Conservation (phyloP, 164 flowering plant species). For the Magnolia sinica region DNA sequence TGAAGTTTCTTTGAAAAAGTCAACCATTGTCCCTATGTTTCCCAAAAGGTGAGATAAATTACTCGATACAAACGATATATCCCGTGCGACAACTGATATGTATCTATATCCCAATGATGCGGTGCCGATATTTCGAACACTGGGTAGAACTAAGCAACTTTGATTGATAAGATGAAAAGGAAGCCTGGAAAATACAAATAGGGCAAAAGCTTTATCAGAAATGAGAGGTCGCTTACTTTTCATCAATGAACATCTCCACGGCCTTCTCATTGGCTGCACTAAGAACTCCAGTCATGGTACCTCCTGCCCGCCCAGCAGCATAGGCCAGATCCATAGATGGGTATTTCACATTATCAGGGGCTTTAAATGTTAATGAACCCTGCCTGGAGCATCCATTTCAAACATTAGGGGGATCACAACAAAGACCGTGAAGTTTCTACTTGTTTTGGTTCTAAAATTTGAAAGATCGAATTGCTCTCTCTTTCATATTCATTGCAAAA, state of each 20-base stretch:
- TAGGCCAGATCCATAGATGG: slow-evolving; percentile 99
- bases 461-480: neutral
- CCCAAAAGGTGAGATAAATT: no score
- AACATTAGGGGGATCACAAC: neutral
- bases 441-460: neutral
- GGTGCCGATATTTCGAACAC: no score
- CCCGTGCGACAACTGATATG: no score
- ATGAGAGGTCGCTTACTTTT: slow-evolving; percentile 49
- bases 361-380: slow-evolving; percentile 81
- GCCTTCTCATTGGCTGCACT: slow-evolving; percentile 99
- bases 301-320: slow-evolving; percentile 98
- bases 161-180: no score
- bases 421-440: neutral
- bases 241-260: slow-evolving; percentile 91
- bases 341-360: slow-evolving; percentile 92
- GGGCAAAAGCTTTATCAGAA: neutral
- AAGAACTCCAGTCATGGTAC: slow-evolving; percentile 99
- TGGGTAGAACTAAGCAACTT: no score
- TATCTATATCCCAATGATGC: no score
- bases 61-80: no score
- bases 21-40: no score
- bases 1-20: no score
- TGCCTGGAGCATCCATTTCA: slow-evolving; percentile 46
- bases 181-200: neutral
- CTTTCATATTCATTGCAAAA: neutral